phyloP scores from a whole-genome alignment of 805 yeast genomes.

The Sugiyamaella mastotermitis region DNA sequence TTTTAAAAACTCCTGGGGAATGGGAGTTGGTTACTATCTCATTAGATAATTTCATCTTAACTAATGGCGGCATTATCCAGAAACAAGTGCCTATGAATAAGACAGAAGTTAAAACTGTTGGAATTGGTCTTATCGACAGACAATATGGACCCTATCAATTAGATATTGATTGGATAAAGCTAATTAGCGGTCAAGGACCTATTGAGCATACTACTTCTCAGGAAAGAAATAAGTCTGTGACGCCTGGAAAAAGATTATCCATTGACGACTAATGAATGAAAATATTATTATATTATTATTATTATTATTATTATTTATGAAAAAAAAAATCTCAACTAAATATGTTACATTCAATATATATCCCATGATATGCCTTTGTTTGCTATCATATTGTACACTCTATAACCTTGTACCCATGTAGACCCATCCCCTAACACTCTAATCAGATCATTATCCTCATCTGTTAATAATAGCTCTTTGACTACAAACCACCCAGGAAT shows the following conservation, averaged over 20 bases:
- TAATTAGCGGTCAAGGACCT: conserved; percentile 29
- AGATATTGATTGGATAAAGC: conserved; percentile 68
- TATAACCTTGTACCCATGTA: no score
- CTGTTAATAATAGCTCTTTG: no score
- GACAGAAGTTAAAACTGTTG: conserved; percentile 61
- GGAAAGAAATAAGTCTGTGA: conserved; percentile 3
- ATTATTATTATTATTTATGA: no score
- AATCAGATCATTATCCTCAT: no score
- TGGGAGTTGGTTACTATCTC: conserved; percentile 85
- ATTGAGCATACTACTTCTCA: conserved; percentile 1
- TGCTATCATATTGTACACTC: no score
- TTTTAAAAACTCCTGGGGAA: conserved; percentile 60
- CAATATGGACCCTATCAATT: conserved; percentile 71
- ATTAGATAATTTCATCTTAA: conserved; percentile 70
- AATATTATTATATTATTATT: no score
- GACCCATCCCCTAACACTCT: no score
- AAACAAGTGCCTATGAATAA: conserved; percentile 54
- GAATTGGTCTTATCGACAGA: conserved; percentile 71
- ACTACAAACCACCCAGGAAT: no score
- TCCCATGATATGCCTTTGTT: no score
- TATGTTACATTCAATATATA: no score
- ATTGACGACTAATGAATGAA: conserved; percentile 19
- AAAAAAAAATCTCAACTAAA: no score
- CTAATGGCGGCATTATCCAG: conserved; percentile 72
- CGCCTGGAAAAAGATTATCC: conserved; percentile 23